Evolutionary conservation across 176 grass and related monocot species (phyloP).

Genomic region (Themeda triandra): DNA sequence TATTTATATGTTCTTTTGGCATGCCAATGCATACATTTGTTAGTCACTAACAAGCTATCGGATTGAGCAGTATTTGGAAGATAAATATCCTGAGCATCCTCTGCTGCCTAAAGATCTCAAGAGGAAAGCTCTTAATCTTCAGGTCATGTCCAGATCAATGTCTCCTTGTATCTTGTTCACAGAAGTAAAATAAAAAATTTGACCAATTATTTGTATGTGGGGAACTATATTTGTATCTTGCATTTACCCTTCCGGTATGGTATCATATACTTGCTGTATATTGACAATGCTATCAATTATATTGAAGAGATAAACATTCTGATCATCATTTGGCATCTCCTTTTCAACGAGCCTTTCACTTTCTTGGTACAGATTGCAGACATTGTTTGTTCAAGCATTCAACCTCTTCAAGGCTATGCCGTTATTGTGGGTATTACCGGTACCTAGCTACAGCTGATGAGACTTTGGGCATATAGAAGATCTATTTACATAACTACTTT

Average conservation of each 20-base stretch:
- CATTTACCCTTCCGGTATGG: not conserved
- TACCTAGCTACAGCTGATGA: not conserved
- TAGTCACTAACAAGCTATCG: slow-evolving; percentile 4
- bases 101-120: slow-evolving; percentile 74
- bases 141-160: slow-evolving; percentile 43
- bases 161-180: not conserved
- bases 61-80: slow-evolving; percentile 77
- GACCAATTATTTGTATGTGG: not conserved
- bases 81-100: slow-evolving; percentile 77
- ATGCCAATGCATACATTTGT: not conserved
- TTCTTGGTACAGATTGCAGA: slow-evolving; percentile 52
- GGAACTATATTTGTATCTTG: not conserved
- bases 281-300: not conserved
- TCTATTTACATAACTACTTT: slow-evolving; percentile 28
- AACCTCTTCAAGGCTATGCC: slow-evolving; percentile 63
- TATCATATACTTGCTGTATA: slow-evolving; percentile 5
- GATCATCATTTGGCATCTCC: not conserved
- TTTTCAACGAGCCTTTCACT: not conserved
- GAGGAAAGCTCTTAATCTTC: slow-evolving; percentile 81
- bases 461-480: not conserved
- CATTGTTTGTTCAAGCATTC: slow-evolving; percentile 87
- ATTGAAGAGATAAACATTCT: not conserved
- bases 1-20: slow-evolving; percentile 1
- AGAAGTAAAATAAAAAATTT: not conserved
- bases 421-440: slow-evolving; percentile 47